Evolutionary conservation across 1,139 yeast species (phyloP).

Genomic region (Diutina mesorugosa): DNA sequence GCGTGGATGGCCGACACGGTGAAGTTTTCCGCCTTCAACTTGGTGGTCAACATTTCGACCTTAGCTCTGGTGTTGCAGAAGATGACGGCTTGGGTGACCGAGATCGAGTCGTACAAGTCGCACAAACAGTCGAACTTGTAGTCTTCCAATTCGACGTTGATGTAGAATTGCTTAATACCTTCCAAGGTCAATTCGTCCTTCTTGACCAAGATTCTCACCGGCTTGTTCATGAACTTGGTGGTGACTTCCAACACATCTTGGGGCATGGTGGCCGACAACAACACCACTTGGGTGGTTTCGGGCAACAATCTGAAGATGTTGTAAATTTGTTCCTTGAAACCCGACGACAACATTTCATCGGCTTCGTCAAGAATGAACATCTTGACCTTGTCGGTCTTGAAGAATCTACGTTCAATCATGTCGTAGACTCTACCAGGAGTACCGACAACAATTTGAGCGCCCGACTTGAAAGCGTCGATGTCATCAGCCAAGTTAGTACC

Average conservation of each 20-base stretch:
- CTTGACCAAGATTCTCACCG: conserved; percentile 93
- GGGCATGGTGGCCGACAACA: conserved; percentile 97
- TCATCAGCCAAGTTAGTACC: conserved; percentile 92
- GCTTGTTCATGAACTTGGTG: conserved; percentile 93
- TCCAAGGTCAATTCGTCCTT: conserved; percentile 96
- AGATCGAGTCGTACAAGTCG: conserved; percentile 93
- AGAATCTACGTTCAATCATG: conserved; percentile 90
- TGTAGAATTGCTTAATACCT: conserved; percentile 95
- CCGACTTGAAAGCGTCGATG: conserved; percentile 80
- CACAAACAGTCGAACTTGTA: conserved; percentile 93
- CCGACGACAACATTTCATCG: conserved; percentile 95
- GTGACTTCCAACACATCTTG: conserved; percentile 94
- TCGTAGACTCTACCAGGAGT: conserved; percentile 99
- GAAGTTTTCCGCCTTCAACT: conserved; percentile 76
- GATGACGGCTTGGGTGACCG: conserved; percentile 97
- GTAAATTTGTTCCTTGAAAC: conserved; percentile 96
- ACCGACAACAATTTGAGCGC: conserved; percentile 96
- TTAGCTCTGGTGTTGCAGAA: conserved; percentile 98
- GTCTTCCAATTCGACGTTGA: conserved; percentile 87
- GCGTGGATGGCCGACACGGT: conserved; percentile 98
- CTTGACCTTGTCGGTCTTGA: conserved; percentile 81
- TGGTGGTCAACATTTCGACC: conserved; percentile 88
- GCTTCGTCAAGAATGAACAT: conserved; percentile 99
- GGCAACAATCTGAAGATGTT: conserved; percentile 93
- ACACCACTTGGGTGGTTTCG: conserved; percentile 89